Evolutionary conservation across 2,329 filamentous ascomycete species (phyloP).

Genomic region (Bretziella fagacearum): DNA sequence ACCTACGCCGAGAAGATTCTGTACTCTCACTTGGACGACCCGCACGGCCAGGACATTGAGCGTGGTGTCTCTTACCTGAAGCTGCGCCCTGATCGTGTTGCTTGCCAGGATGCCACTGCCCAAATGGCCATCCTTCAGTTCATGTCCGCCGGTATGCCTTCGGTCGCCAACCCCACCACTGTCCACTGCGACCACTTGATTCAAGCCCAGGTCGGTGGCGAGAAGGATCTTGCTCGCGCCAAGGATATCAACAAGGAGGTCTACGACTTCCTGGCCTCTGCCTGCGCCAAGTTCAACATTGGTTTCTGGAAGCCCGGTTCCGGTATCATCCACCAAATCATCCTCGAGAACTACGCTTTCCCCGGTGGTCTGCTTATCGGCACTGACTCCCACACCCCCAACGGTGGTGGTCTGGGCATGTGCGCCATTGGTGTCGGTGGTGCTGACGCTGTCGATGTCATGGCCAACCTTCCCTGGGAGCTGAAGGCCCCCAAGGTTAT

Average conservation of each 20-base stretch:
- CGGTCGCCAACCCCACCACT: conserved; percentile 82
- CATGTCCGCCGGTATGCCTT: conserved; percentile 96
- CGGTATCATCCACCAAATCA: conserved; percentile 98
- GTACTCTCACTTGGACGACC: conserved; percentile 96
- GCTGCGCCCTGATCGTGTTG: conserved; percentile 90
- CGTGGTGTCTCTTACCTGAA: conserved; percentile 91
- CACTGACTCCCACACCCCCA: conserved; percentile 95
- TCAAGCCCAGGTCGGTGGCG: conserved; percentile 84
- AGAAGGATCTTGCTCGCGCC: conserved; percentile 83
- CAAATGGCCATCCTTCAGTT: conserved; percentile 99
- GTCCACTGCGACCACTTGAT: conserved; percentile 99
- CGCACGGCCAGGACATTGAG: conserved; percentile 89
- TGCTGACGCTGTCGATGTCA: conserved; percentile 96
- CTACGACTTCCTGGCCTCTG: conserved; percentile 86
- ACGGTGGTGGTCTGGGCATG: conserved; percentile 92
- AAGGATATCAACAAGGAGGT: conserved; percentile 96
- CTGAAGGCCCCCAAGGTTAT: conserved; percentile 95
- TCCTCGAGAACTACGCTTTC: conserved; percentile 98
- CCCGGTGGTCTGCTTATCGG: conserved; percentile 95
- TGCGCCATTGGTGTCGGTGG: conserved; percentile 90
- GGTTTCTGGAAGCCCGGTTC: conserved; percentile 98
- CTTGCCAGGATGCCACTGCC: conserved; percentile 97
- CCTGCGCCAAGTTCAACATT: conserved; percentile 98
- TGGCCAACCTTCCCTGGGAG: conserved; percentile 95
- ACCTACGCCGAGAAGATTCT: conserved; percentile 97